Evolutionary conservation across 2,329 filamentous ascomycete species (phyloP), one percentile per base, ranked within the genome.

Genomic region (Cladophialophora carrionii): DNA sequence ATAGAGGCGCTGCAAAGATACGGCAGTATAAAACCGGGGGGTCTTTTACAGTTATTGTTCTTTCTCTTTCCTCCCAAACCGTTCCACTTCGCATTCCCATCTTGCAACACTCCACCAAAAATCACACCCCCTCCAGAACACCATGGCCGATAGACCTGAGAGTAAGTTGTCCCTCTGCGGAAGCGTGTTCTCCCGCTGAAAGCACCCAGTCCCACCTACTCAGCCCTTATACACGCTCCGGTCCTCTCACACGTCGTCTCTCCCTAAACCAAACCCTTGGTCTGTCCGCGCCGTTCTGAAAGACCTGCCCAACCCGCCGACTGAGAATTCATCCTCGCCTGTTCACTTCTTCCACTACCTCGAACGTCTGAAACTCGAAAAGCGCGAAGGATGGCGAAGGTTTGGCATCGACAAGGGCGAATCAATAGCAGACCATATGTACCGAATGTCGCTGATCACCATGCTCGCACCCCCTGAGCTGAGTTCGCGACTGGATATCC

Each of bases 351-450:
- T 99, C 79, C 95, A 99, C 81, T 84, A 97, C 66, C 86, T 99
- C 68, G 91, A 96, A 78, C 90, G 91, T 57, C 85, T 99, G 63
- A 99, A 99, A 85, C 97, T 93, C 7, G 96, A 91, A 67, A 96
- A 96, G 78, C 90, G 95, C 66, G 95, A 97, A 79, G 95, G 95
- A 70, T 99, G 95, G 95, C 87, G 90, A 62, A 87, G 95, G 43
- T 97, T 97, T 76, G 88, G 87, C 46, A 92, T 99, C 71, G 71
- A 76, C 63, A 70, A 71, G 64, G 90, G 91, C 76, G 95, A 99
- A 78, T 96, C 92, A 1, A 97, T 99, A 75, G 86, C 91, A 61
- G 95, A 99, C 80, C 95, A 99, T 84, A 99, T 99, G 95, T 99
- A 98, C 80, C 92, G 95, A 79, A 99, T 99, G 95, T 92, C 93